Base-by-base conservation (phyloP, 1,284 basidiomycete genomes). In the Rhodotorula sp. region DNA sequence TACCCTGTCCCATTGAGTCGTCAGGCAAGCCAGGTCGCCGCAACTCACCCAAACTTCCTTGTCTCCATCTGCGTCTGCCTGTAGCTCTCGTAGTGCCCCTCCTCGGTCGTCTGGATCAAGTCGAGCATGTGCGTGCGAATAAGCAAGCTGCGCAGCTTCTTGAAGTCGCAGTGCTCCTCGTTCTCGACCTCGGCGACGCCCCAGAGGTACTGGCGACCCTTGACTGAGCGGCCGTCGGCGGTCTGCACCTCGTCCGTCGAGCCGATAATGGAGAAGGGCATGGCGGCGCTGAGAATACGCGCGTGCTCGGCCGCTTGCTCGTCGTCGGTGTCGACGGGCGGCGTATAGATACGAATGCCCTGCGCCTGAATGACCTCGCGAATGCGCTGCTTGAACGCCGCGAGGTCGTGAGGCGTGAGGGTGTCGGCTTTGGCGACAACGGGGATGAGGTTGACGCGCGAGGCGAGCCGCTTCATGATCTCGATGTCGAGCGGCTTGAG, bases 41-140 rank as follows among this genome's bases (percentile, higher is more conserved):
- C 30, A 22, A 55, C 71, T 50, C 30, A 73, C 71, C 72, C 95
- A 76, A 94, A 96, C 84, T 99, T 99, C 83, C 96, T 89, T 26
- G 95, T 98, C 86, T 99, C 96, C 96, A 99, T 98, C 84, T 99
- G 96, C 74, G 92, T 87, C 79, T 97, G 92, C 69, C 95, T 88
- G 86, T 99, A 99, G 81, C 91, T 91, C 84, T 99, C 96, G 81
- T 99, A 99, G 82, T 99, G 96, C 40, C 86, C 84, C 77, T 99
- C 96, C 82, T 99, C 95, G 48, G 93, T 96, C 8, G 92, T 94
- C 61, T 89, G 89, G 82, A 97, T 95, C 61, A 99, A 86, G 82
- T 99, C 96, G 66, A 98, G 85, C 96, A 99, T 99, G 85, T 98
- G 92, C 10, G 94, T 97, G 76, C 96, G 89, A 81, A 99, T 96